These are phyloP conservation scores for Kregervanrija pseudodelftensis DNA, from an alignment of 805 yeast species.

Conservation along the genomic window DNA sequence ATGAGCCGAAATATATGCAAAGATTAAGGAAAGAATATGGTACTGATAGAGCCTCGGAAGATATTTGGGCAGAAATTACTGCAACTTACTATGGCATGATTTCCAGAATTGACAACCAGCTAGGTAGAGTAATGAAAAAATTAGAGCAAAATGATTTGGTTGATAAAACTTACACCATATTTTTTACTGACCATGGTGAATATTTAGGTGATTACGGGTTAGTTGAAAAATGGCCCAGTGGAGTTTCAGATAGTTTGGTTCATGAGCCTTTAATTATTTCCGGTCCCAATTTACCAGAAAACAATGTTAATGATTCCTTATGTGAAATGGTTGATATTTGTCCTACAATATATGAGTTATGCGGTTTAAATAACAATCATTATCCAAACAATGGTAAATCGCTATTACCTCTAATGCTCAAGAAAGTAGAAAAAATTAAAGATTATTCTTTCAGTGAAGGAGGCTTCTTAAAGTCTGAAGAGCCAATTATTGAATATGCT, in stretches of 20 bases:
- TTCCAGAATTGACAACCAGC: constrained; percentile 11
- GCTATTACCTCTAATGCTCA: too few species aligned
- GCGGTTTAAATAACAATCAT: too few species aligned
- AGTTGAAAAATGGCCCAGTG: constrained; percentile 17
- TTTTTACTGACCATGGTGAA: constrained; percentile 16
- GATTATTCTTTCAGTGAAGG: background rate
- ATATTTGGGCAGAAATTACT: constrained; percentile 11
- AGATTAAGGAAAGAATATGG: background rate
- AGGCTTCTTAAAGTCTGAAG: background rate
- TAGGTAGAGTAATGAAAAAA: constrained; percentile 11
- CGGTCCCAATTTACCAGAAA: too few species aligned
- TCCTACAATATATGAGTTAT: too few species aligned
- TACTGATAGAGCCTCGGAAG: background rate
- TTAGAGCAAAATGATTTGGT: background rate
- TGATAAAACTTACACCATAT: constrained; percentile 6
- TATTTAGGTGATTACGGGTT: constrained; percentile 14
- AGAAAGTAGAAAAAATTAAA: too few species aligned
- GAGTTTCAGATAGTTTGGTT: constrained; percentile 11
- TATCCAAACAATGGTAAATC: too few species aligned
- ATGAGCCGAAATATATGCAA: background rate
- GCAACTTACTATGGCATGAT: constrained; percentile 17
- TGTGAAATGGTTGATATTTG: too few species aligned
- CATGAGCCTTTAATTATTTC: constrained; percentile 3
- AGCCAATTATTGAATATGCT: background rate
- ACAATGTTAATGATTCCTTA: too few species aligned